Percentiles rank a stretch among this genome's conserved stretches.
Evolutionary conservation across 2,329 filamentous ascomycete genomes (phyloP).

Genomic region (Nakataea oryzae): DNA sequence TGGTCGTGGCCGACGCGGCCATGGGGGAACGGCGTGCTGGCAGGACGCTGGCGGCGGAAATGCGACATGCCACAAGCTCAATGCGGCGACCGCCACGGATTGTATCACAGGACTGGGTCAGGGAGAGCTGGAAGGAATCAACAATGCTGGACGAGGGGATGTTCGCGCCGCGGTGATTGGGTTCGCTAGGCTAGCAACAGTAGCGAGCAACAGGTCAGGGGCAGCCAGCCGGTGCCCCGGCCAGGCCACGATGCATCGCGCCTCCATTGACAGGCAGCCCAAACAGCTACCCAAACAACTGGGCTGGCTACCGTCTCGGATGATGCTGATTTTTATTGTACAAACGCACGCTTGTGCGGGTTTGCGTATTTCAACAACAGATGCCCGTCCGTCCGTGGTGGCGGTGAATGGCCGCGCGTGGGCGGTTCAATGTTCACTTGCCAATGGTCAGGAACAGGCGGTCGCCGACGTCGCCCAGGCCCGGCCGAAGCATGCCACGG

Average conservation of each 20-base stretch:
- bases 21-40: conserved; percentile 22
- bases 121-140: conserved; percentile 67
- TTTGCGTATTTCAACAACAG: too few relatives aligned
- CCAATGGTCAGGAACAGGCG: conserved; percentile 80
- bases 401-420: neutral
- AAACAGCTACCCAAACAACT: neutral
- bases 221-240: neutral
- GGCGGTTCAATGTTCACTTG: conserved; percentile 50
- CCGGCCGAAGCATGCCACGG: conserved; percentile 85
- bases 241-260: neutral
- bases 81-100: conserved; percentile 51
- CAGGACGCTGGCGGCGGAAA: conserved; percentile 25
- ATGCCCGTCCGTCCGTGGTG: too few relatives aligned
- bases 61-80: conserved; percentile 34
- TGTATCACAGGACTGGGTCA: conserved; percentile 63
- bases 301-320: too few relatives aligned
- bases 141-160: conserved; percentile 73
- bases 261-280: too few relatives aligned
- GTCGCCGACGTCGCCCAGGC: conserved; percentile 84
- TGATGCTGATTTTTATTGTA: too few relatives aligned
- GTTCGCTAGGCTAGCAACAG: neutral
- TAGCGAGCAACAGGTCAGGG: neutral
- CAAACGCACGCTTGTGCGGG: too few relatives aligned
- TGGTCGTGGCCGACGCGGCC: conserved; percentile 36
- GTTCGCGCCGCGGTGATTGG: conserved; percentile 23